A percentile compares a stretch with the other conserved stretches of the same genome.
Conservation (phyloP, 257 asterid genomes). For the Misopates orontium region DNA sequence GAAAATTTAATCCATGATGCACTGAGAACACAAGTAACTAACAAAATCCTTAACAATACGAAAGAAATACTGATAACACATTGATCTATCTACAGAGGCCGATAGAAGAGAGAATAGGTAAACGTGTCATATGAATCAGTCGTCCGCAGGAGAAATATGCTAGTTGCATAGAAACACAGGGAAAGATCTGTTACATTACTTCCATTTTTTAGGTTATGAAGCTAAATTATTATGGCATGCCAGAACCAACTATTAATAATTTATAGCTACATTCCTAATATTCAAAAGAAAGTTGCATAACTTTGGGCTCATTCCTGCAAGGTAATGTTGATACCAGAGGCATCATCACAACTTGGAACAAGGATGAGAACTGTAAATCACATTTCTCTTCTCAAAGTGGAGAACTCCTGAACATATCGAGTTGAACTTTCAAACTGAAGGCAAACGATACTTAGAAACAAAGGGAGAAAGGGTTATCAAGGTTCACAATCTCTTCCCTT, state of each 20-base stretch:
- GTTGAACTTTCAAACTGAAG: background rate
- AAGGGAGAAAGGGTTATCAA: background rate
- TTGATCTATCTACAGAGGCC: slow-evolving; percentile 15
- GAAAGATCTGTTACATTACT: background rate
- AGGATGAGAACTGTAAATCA: background rate
- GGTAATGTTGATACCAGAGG: background rate
- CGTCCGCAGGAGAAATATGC: background rate
- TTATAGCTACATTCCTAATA: background rate
- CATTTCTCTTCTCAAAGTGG: background rate
- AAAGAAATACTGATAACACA: slow-evolving; percentile 14
- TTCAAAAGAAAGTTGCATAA: background rate
- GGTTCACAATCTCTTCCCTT: background rate
- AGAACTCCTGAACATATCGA: background rate
- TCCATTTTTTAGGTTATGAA: background rate
- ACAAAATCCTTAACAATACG: slow-evolving; percentile 4
- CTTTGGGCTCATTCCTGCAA: background rate
- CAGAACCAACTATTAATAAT: background rate
- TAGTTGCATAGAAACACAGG: background rate
- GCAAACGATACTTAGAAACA: background rate
- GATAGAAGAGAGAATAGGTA: background rate
- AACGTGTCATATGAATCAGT: background rate
- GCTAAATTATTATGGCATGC: background rate
- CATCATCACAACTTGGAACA: background rate
- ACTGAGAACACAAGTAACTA: background rate
- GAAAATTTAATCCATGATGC: background rate